Conservation (phyloP, 768 basidiomycete genomes). For the Naganishia vishniacii region DNA sequence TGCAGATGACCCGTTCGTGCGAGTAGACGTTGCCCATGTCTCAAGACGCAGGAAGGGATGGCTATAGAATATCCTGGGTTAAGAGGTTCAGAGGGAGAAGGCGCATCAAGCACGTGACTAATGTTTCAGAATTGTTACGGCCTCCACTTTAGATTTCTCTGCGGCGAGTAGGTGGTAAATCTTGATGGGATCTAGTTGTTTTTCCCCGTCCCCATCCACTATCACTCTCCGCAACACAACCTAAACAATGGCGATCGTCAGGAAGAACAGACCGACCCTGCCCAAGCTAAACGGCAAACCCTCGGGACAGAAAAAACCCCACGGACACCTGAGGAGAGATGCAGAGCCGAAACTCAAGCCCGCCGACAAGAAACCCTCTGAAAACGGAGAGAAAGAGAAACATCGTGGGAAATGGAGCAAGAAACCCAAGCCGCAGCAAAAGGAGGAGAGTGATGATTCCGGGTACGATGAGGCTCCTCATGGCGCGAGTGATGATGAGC, state of each 20-base stretch:
- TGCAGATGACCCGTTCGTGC: too few relatives aligned
- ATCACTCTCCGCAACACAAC: too few relatives aligned
- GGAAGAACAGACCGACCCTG: constrained; percentile 3
- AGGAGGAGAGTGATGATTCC: constrained; percentile 16
- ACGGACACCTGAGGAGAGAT: constrained; percentile 3
- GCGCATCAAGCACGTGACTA: constrained; percentile 20
- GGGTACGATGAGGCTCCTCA: constrained; percentile 24
- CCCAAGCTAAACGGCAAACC: constrained; percentile 19
- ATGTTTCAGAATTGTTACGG: constrained; percentile 8
- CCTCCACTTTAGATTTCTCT: constrained; percentile 19
- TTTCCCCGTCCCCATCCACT: too few relatives aligned
- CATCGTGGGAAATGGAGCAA: constrained; percentile 13
- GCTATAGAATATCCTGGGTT: too few relatives aligned
- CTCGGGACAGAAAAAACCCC: neutral
- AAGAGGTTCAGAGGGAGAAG: too few relatives aligned
- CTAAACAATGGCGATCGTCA: constrained; percentile 3
- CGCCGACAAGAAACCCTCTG: neutral
- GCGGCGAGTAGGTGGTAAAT: neutral
- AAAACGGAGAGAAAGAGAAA: neutral
- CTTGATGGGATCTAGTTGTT: neutral
- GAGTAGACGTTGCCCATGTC: too few relatives aligned
- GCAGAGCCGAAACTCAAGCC: constrained; percentile 6
- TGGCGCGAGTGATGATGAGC: neutral
- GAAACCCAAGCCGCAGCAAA: constrained; percentile 9
- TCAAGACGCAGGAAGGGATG: too few relatives aligned